These are phyloP conservation scores for Tricholoma bakamatsutake DNA, from an alignment of 768 basidiomycete species.

Conservation along the genomic window DNA sequence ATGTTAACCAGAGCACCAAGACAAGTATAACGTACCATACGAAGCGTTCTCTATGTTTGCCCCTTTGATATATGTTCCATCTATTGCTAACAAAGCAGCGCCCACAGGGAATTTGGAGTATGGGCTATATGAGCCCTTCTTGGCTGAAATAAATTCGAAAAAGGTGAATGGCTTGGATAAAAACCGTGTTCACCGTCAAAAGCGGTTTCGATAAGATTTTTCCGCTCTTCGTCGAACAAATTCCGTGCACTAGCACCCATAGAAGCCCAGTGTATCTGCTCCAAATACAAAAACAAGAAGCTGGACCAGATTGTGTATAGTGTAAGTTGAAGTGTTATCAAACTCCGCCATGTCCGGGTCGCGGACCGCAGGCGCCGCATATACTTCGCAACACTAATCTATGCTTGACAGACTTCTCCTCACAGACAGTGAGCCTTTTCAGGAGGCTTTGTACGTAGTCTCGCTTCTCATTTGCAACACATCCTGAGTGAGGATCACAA, in stretches of 20 bases:
- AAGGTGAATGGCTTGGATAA: neutral
- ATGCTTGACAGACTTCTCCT: no score
- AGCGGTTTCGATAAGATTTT: neutral
- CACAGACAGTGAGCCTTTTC: no score
- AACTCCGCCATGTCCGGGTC: no score
- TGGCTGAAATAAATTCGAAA: constrained; percentile 38
- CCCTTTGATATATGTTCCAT: constrained; percentile 74
- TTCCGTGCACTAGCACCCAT: constrained; percentile 2
- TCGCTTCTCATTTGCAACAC: no score
- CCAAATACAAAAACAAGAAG: no score
- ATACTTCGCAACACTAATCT: no score
- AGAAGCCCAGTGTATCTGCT: no score
- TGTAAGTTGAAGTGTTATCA: no score
- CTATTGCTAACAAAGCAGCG: constrained; percentile 68
- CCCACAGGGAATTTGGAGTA: constrained; percentile 92
- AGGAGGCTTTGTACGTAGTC: no score
- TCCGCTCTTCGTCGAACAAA: constrained; percentile 6
- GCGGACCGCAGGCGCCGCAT: no score
- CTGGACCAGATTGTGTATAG: no score
- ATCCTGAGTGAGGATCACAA: no score
- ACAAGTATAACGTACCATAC: constrained; percentile 49
- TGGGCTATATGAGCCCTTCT: constrained; percentile 66
- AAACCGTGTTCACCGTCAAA: neutral
- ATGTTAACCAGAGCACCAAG: neutral
- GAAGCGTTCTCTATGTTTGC: constrained; percentile 94